Evolutionary conservation across 2,329 filamentous ascomycete species (phyloP), one percentile per base, ranked within the genome.

Genomic region (Colletotrichum musicola): DNA sequence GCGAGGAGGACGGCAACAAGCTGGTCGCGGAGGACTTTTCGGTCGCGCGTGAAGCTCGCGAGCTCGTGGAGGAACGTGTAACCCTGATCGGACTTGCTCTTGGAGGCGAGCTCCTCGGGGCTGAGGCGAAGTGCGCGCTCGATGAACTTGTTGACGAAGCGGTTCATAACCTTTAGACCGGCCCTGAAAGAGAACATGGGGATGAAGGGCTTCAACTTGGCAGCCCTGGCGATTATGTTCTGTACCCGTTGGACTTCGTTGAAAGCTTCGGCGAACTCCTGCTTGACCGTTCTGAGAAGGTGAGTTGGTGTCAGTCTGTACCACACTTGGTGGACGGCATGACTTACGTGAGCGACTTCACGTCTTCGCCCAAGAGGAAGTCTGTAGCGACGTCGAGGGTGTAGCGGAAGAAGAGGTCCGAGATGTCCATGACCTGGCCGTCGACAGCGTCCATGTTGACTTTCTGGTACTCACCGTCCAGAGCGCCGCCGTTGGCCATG

Each of bases 51-150:
- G 81, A 93, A 95, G 46, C 86, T 85, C 51, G 94, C 93, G 2
- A 98, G 87, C 35, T 93, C 92, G 79, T 97, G 92, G 20, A 97
- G 86, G 81, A 98, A 97, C 1, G 92, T 97, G 79, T 96, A 95
- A 54, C 86, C 87, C 71, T 86, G 82, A 75, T 93, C 92, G 9
- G 88, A 88, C 75, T 93, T 94, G 64, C 87, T 88, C 80, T 92
- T 93, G 69, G 89, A 85, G 56, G 90, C 89, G 1, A 97, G 87
- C 77, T 97, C 93, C 38, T 89, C 88, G 0, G 88, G 86, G 2
- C 87, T 88, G 40, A 97, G 85, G 4, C 84, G 84, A 6, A 97
- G 86, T 0, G 93, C 89, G 12, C 88, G 85, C 60, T 95, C 89
- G 76, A 97, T 95, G 79, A 92, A 97, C 9, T 86, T 86, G 77